Evolutionary conservation across 192 early-diverging fungal genomes (phyloP).

Genomic region (Dimargaris cristalligena): DNA sequence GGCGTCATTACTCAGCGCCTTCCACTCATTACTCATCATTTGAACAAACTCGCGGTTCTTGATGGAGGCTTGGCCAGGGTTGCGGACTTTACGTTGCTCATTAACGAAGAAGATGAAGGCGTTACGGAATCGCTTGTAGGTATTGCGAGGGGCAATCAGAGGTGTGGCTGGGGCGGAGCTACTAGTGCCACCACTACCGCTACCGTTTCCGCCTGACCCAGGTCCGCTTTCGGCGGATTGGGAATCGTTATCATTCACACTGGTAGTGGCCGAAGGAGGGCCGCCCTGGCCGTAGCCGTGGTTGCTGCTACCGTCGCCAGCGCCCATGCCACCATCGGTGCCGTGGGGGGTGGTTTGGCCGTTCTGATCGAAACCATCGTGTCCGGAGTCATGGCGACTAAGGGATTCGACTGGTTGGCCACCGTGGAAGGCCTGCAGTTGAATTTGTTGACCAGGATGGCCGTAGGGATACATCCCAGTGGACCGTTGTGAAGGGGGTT

Average conservation of each 20-base stretch:
- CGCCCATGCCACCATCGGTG: neutral
- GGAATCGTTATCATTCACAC: neutral
- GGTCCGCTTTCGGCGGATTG: neutral
- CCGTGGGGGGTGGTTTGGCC: neutral
- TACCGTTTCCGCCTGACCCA: neutral
- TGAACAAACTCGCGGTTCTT: conserved; percentile 34
- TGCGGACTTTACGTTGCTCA: conserved; percentile 25
- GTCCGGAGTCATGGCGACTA: neutral
- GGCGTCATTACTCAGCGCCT: conserved; percentile 20
- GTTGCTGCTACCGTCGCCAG: neutral
- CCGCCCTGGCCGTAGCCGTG: neutral
- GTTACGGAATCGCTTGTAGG: conserved; percentile 34
- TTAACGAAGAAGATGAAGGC: conserved; percentile 35
- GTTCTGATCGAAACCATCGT: neutral
- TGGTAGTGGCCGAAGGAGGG: neutral
- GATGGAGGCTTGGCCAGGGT: conserved; percentile 10
- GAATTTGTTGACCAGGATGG: neutral
- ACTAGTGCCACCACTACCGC: neutral
- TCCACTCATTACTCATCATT: conserved; percentile 32
- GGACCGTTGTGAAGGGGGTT: no score
- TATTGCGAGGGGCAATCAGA: conserved; percentile 13
- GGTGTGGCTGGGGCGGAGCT: conserved; percentile 5
- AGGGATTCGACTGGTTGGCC: no score
- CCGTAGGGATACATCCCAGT: neutral
- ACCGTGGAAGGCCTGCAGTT: no score